Percentiles rank a stretch among this genome's conserved stretches.
These are phyloP conservation scores for Truncatella angustata DNA, from an alignment of 2,329 filamentous ascomycete genomes.

Conservation along the genomic window DNA sequence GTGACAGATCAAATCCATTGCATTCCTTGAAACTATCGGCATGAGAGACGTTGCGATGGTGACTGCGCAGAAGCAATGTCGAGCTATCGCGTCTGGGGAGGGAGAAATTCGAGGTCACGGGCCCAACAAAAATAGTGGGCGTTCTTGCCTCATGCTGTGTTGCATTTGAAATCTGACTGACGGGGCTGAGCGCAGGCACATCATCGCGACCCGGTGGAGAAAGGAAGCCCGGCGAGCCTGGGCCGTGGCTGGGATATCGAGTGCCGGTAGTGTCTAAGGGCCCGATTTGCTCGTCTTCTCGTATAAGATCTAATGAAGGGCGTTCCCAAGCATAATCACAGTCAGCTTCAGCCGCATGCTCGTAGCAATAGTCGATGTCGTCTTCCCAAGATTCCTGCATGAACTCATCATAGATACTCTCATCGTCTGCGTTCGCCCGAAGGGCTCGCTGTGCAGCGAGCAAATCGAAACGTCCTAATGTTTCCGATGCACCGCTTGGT, in stretches of 20 bases:
- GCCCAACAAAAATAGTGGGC: constrained; percentile 34
- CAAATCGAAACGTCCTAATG: constrained; percentile 45
- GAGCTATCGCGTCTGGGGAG: constrained; percentile 40
- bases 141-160: constrained; percentile 44
- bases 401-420: constrained; percentile 22
- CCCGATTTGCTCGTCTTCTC: constrained; percentile 18
- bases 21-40: constrained; percentile 57
- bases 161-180: constrained; percentile 41
- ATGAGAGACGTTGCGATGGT: constrained; percentile 42
- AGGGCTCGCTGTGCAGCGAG: constrained; percentile 33
- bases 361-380: constrained; percentile 69
- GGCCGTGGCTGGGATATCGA: not conserved
- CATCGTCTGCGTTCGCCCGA: constrained; percentile 23
- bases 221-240: constrained; percentile 18
- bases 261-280: not conserved
- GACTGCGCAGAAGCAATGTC: constrained; percentile 26
- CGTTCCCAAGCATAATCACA: constrained; percentile 67
- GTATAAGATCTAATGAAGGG: constrained; percentile 47
- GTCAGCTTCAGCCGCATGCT: constrained; percentile 65
- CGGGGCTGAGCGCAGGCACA: constrained; percentile 48
- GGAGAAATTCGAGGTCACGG: constrained; percentile 50
- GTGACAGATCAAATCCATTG: constrained; percentile 58
- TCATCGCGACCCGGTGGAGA: constrained; percentile 35
- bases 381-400: constrained; percentile 61
- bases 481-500: constrained; percentile 51